These are phyloP conservation scores for Pseudocercospora vitis DNA, from an alignment of 2,329 filamentous ascomycete genomes.

Conservation along the genomic window DNA sequence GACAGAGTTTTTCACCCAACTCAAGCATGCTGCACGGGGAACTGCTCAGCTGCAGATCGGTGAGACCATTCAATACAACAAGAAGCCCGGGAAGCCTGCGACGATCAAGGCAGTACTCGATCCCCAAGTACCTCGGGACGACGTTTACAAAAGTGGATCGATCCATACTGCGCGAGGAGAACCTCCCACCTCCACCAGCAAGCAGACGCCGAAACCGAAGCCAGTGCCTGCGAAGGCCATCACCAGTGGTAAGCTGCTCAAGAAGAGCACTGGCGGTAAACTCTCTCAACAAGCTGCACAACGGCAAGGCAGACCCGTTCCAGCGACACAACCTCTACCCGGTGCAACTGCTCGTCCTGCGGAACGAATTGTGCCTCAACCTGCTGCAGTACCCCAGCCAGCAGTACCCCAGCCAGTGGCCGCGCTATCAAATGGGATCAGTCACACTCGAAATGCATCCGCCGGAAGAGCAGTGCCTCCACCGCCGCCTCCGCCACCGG, in stretches of 20 bases:
- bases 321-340: conserved; percentile 44
- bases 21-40: conserved; percentile 75
- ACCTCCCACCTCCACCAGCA: conserved; percentile 76
- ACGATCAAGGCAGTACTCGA: conserved; percentile 89
- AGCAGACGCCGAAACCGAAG: conserved; percentile 82
- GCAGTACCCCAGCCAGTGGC: conserved; percentile 45
- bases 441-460: conserved; percentile 43
- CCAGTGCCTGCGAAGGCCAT: conserved; percentile 85
- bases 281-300: conserved; percentile 57
- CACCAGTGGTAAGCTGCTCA: conserved; percentile 88
- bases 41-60: conserved; percentile 78
- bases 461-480: conserved; percentile 47
- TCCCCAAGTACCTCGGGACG: conserved; percentile 66
- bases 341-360: conserved; percentile 30
- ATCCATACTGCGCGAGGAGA: conserved; percentile 87
- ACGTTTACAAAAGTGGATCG: conserved; percentile 90
- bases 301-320: conserved; percentile 49
- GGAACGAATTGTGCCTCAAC: conserved; percentile 33
- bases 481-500: conserved; percentile 64
- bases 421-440: conserved; percentile 50
- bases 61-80: conserved; percentile 90
- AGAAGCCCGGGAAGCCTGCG: conserved; percentile 93
- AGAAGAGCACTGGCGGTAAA: conserved; percentile 70
- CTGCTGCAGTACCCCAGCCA: conserved; percentile 15
- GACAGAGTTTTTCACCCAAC: conserved; percentile 93